Conservation (phyloP, 805 yeast species). For the Metschnikowia cerradonensis region DNA sequence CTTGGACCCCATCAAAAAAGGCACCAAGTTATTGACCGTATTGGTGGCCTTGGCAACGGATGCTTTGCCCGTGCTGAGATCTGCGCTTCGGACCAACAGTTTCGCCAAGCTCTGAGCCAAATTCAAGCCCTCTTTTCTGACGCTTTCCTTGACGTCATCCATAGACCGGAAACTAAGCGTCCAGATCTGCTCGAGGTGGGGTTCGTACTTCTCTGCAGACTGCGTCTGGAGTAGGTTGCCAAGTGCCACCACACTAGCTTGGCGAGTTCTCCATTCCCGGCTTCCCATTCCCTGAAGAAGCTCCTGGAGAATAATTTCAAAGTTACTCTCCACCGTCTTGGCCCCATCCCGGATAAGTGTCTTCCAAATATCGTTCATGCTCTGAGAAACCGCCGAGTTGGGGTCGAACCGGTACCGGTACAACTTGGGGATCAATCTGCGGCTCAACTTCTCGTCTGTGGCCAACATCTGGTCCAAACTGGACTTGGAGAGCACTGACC, state of each 20-base stretch:
- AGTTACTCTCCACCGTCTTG: slow-evolving; percentile 48
- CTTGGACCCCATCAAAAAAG: slow-evolving; percentile 71
- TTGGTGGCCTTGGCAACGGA: slow-evolving; percentile 38
- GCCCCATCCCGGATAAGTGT: slow-evolving; percentile 60
- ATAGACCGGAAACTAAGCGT: slow-evolving; percentile 78
- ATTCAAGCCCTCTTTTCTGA: slow-evolving; percentile 71
- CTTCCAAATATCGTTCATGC: slow-evolving; percentile 90
- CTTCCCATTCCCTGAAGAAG: slow-evolving; percentile 65
- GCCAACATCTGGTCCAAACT: slow-evolving; percentile 60
- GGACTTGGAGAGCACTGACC: slow-evolving; percentile 76
- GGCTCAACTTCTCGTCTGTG: slow-evolving; percentile 51
- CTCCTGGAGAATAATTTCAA: slow-evolving; percentile 59
- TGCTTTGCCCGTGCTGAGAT: slow-evolving; percentile 37
- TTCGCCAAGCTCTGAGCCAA: slow-evolving; percentile 66
- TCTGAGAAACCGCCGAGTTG: slow-evolving; percentile 60
- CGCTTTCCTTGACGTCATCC: slow-evolving; percentile 95
- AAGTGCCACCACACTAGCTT: slow-evolving; percentile 75
- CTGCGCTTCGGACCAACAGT: slow-evolving; percentile 55
- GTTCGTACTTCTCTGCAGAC: slow-evolving; percentile 49
- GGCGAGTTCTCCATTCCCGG: slow-evolving; percentile 90
- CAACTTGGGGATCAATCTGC: slow-evolving; percentile 70
- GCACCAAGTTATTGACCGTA: slow-evolving; percentile 58
- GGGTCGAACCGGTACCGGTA: slow-evolving; percentile 88
- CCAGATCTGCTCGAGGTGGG: slow-evolving; percentile 69
- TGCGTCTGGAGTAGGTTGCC: slow-evolving; percentile 65